phyloP scores from a whole-genome alignment of 1,284 basidiomycete genomes.

The Schizophyllum amplum region DNA sequence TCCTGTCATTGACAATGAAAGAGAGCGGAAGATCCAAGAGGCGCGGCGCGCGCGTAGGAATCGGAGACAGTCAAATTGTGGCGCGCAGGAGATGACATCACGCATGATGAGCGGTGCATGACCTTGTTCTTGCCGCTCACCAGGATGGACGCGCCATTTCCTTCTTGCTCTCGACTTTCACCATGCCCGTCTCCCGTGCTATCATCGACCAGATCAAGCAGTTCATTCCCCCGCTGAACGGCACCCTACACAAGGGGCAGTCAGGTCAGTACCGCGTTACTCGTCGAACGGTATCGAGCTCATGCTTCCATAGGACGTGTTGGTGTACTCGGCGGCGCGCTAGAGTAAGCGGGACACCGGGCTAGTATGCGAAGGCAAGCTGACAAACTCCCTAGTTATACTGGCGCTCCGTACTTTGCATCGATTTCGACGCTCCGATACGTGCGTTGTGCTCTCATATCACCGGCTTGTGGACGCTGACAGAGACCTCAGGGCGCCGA shows the following conservation, averaged over 20 bases:
- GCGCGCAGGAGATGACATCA: not conserved
- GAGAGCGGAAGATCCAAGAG: too few species aligned
- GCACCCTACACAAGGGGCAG: conserved; percentile 91
- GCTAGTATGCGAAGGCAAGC: too few species aligned
- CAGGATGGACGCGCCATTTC: not conserved
- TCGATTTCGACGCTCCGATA: conserved; percentile 82
- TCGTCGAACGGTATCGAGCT: conserved; percentile 7
- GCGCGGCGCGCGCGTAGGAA: too few species aligned
- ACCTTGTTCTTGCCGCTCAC: not conserved
- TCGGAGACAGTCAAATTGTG: not conserved
- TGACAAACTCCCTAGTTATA: conserved; percentile 53
- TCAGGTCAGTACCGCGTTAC: conserved; percentile 48
- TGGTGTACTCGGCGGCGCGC: conserved; percentile 87
- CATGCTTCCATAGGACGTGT: conserved; percentile 57
- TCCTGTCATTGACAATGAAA: too few species aligned
- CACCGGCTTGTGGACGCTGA: not conserved
- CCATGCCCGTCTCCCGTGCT: conserved; percentile 8
- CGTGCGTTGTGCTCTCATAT: conserved; percentile 33
- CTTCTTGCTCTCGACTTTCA: not conserved
- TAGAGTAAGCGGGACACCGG: conserved; percentile 83
- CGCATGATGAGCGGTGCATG: not conserved
- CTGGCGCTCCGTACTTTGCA: conserved; percentile 93
- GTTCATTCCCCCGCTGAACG: conserved; percentile 79
- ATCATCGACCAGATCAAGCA: conserved; percentile 65
- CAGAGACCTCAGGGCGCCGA: conserved; percentile 67